phyloP scores from a whole-genome alignment of 2,329 filamentous ascomycete genomes.

The Hyphodiscus sp. region DNA sequence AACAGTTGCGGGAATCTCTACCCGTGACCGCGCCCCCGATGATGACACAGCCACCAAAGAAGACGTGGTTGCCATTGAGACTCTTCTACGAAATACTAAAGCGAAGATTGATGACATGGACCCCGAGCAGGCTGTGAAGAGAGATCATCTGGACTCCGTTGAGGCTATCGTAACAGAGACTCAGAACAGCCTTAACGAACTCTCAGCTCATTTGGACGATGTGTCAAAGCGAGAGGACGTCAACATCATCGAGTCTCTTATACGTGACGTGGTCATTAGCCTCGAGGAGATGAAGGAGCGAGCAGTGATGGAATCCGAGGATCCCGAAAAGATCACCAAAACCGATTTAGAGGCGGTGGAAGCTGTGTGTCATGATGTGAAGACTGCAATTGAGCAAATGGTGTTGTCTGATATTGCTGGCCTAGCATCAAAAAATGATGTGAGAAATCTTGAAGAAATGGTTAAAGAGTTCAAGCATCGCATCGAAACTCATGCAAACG shows the following conservation, averaged over 20 bases:
- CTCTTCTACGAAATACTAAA: constrained; percentile 83
- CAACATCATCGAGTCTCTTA: constrained; percentile 66
- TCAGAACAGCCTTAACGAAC: constrained; percentile 61
- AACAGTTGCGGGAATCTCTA: constrained; percentile 45
- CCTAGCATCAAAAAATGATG: constrained; percentile 69
- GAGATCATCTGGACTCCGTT: constrained; percentile 51
- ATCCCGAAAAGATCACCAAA: constrained; percentile 63
- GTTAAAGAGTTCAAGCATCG: constrained; percentile 67
- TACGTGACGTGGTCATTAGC: constrained; percentile 67
- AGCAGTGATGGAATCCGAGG: constrained; percentile 35
- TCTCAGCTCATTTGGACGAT: constrained; percentile 62
- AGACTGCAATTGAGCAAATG: constrained; percentile 68
- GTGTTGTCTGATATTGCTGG: constrained; percentile 63
- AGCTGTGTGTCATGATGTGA: constrained; percentile 77
- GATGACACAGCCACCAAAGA: constrained; percentile 62
- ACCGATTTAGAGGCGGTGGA: constrained; percentile 77
- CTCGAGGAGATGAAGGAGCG: constrained; percentile 65
- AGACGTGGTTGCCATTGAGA: constrained; percentile 86
- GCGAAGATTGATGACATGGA: constrained; percentile 79
- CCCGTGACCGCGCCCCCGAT: constrained; percentile 31
- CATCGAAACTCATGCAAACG: constrained; percentile 59
- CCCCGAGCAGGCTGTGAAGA: constrained; percentile 61
- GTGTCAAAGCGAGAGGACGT: constrained; percentile 75
- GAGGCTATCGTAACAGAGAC: constrained; percentile 62
- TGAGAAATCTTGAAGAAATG: constrained; percentile 62